These are phyloP conservation scores for Verticillium albo-atrum DNA, from an alignment of 2,329 filamentous ascomycete species.

Conservation along the genomic window DNA sequence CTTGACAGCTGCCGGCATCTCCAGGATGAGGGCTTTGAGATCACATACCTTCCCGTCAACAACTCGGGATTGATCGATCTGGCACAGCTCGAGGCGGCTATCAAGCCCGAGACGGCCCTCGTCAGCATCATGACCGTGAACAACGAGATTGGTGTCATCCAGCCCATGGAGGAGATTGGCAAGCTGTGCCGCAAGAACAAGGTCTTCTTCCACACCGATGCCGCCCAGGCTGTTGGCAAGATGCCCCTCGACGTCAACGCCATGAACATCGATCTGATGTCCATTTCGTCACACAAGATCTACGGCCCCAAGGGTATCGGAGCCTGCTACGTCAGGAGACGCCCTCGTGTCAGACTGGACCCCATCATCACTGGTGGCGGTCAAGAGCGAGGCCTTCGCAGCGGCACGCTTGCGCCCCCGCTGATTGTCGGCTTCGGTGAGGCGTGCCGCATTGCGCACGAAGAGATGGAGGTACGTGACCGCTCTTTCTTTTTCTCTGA, in stretches of 20 bases:
- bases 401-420: constrained; percentile 86
- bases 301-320: constrained; percentile 97
- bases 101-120: constrained; percentile 83
- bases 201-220: constrained; percentile 97
- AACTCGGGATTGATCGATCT: constrained; percentile 81
- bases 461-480: constrained; percentile 80
- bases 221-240: constrained; percentile 96
- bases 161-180: constrained; percentile 90
- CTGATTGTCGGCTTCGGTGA: constrained; percentile 92
- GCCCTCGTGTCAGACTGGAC: constrained; percentile 89
- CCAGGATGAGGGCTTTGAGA: constrained; percentile 92
- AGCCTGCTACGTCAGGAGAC: constrained; percentile 89
- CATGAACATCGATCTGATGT: constrained; percentile 98
- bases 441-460: constrained; percentile 84
- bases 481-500: constrained; percentile 13
- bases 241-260: constrained; percentile 95
- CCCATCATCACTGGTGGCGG: constrained; percentile 95
- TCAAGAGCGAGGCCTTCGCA: constrained; percentile 90
- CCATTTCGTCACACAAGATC: constrained; percentile 97
- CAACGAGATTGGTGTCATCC: constrained; percentile 99
- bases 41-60: constrained; percentile 94
- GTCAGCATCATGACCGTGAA: constrained; percentile 99
- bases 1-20: constrained; percentile 95
- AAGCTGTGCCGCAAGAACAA: constrained; percentile 87
- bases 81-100: constrained; percentile 79